phyloP scores from a whole-genome alignment of 2,329 filamentous ascomycete species.

The Cladosporium oxysporum region DNA sequence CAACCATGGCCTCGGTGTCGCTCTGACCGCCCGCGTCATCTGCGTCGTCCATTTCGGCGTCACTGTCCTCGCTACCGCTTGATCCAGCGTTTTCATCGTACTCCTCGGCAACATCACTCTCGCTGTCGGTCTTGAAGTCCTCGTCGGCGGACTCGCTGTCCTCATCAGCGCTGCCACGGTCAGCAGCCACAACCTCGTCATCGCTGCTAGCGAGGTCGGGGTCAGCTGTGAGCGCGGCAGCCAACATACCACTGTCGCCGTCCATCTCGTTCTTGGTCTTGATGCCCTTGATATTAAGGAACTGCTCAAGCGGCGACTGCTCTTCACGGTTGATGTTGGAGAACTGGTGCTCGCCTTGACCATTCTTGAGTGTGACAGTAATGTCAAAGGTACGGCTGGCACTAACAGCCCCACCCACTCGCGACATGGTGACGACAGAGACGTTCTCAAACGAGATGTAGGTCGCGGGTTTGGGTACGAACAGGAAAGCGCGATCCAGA shows the following conservation, averaged over 20 bases:
- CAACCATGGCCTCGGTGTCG: slow-evolving; percentile 55
- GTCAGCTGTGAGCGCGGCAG: slow-evolving; percentile 73
- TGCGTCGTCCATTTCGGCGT: slow-evolving; percentile 65
- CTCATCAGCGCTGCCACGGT: slow-evolving; percentile 90
- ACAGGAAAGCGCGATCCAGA: slow-evolving; percentile 97
- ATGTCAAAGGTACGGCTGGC: slow-evolving; percentile 97
- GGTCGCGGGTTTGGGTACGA: slow-evolving; percentile 95
- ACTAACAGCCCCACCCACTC: slow-evolving; percentile 90
- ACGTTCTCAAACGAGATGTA: slow-evolving; percentile 97
- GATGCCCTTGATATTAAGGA: slow-evolving; percentile 94
- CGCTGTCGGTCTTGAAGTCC: slow-evolving; percentile 89
- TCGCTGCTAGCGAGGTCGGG: slow-evolving; percentile 77
- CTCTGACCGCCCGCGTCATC: slow-evolving; percentile 51
- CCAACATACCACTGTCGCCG: slow-evolving; percentile 74
- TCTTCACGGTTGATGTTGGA: slow-evolving; percentile 99
- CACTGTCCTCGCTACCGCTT: slow-evolving; percentile 66
- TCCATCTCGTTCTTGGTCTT: slow-evolving; percentile 99
- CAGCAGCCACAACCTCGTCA: slow-evolving; percentile 75
- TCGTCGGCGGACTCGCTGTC: slow-evolving; percentile 95
- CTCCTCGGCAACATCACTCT: slow-evolving; percentile 95
- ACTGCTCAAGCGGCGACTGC: slow-evolving; percentile 91
- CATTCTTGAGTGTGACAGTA: slow-evolving; percentile 84
- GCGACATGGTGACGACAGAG: slow-evolving; percentile 88
- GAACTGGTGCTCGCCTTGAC: slow-evolving; percentile 88
- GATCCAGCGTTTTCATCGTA: slow-evolving; percentile 91